Evolutionary conservation across 164 flowering plant genomes (phyloP), one percentile per base, ranked within the genome.

Genomic region (Protea cynaroides): DNA sequence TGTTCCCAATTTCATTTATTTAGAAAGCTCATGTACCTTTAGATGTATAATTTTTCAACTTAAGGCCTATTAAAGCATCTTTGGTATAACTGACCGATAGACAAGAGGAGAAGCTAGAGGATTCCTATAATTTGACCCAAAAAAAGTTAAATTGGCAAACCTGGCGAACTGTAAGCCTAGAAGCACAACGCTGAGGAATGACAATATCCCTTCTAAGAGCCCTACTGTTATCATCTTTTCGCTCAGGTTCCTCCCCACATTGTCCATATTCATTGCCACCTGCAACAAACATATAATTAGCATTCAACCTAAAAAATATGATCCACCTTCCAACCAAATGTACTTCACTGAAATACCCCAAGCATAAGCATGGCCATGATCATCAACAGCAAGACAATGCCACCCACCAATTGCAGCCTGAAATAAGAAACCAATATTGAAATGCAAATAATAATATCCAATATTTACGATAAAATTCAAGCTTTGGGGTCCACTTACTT

Each of bases 321-420:
- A 60, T 38, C 50, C 25, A 38, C 12, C 4, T n/a, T 11, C n/a
- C 7, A 17, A 37, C 18, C 23, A 19, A 60, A 60, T 0, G 17
- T 15, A n/a, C 56, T 40, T 23, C 21, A 38, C 52, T 9, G 5
- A 13, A 49, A 67, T 80, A 95, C 99, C 99, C 99, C 99, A 95
- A 17, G 99, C 94, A 75, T 95, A 95, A 62, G 99, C 91, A 18
- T 80, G 83, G 74, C 99, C 98, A 77, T 84, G 86, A 80, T 90
- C 93, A 73, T 95, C 99, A 66, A 95, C 99, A 71, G 99, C 99
- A 83, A 95, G 83, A 82, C 99, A 95, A 69, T 95, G 99, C 99
- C 99, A 95, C 23, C 99, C 99, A 75, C 99, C 99, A 78, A 95
- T 95, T 46, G 99, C 99, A 6, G 99, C 99, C 99, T 95, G 76